Base-by-base conservation (phyloP, 768 basidiomycete genomes). In the Boletales sp. region DNA sequence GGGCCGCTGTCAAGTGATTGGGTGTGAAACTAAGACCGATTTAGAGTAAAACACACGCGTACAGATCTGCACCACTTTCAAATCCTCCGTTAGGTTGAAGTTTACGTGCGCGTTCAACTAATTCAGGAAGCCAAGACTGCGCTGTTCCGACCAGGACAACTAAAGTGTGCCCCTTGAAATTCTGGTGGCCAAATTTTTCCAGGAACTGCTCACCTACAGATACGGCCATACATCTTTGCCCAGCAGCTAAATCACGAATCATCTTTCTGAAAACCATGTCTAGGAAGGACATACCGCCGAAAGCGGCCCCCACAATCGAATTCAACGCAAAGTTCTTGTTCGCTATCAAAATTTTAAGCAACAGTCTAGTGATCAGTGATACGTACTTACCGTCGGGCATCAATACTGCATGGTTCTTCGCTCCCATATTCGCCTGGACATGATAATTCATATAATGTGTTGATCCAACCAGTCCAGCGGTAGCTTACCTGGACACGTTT, bases 191-290 rank as follows among this genome's bases (percentile, higher is more conserved):
- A 4, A 5, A 37, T 8, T 40, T 15, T 35, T 24, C 14, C 9
- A 12, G 44, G 9, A 24, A 36, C 24, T 21, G 56, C 83, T 61
- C 54, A 87, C 91, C 88, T 30, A 94, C 92, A 12, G 93, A 95
- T 38, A 95, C 72, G 12, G 93, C 94, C 94, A 97, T 97, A 72
- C 94, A 98, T 50, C 97, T 81, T 67, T 98, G 95, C 12, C 95
- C 95, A 29, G 95, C 95, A 56, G 95, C 95, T 81, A 63, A 54
- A 36, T 21, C 34, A 55, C 53, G 65, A 12, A 38, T 65, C 17
- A 63, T 59, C n/a, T 38, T 47, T 29, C 35, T 45, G 42, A 17
- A 50, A 63, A 55, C 8, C 47, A 57, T 32, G 63, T 68, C 36
- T 55, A 29, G 48, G 43, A 40, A 45, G 35, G 19, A 42, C 74